These are phyloP conservation scores for Phytophthora ramorum DNA, from an alignment of 352 stramenopile genomes.

Conservation along the genomic window DNA sequence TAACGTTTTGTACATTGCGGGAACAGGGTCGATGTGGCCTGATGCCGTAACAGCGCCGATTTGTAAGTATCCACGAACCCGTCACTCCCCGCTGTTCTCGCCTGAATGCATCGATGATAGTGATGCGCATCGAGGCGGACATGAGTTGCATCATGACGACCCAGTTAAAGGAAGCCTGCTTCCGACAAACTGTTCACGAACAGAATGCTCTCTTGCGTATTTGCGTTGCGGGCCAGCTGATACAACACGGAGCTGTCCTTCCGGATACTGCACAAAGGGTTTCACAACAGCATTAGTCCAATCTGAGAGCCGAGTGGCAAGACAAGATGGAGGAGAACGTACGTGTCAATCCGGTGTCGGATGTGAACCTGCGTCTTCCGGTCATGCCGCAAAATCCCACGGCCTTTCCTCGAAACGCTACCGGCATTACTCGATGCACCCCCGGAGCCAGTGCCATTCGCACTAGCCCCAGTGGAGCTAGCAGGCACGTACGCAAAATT, in stretches of 20 bases:
- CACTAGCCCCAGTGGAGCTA: slow-evolving; percentile 24
- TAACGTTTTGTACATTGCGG: slow-evolving; percentile 41
- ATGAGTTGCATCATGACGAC: slow-evolving; percentile 1
- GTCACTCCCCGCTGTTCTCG: slow-evolving; percentile 6
- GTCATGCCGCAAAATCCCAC: slow-evolving; percentile 77
- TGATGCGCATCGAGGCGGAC: neutral
- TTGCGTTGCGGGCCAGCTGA: slow-evolving; percentile 85
- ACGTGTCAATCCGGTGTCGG: slow-evolving; percentile 86
- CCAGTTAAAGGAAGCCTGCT: slow-evolving; percentile 78
- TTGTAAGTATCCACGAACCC: slow-evolving; percentile 12
- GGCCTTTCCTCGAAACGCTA: slow-evolving; percentile 76
- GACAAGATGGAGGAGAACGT: slow-evolving; percentile 30
- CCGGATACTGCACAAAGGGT: slow-evolving; percentile 60
- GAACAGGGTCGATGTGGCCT: slow-evolving; percentile 10
- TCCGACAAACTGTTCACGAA: slow-evolving; percentile 92
- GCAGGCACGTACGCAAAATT: slow-evolving; percentile 81
- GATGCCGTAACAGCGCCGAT: slow-evolving; percentile 18
- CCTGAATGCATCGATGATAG: neutral
- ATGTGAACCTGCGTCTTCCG: slow-evolving; percentile 77
- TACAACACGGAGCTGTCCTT: slow-evolving; percentile 88
- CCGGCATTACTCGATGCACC: neutral
- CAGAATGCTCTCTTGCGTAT: slow-evolving; percentile 89
- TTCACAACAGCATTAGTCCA: slow-evolving; percentile 14
- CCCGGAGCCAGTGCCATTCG: slow-evolving; percentile 10
- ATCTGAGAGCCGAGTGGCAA: slow-evolving; percentile 7